Conservation (phyloP, 2,329 filamentous ascomycete species). For the Ceratocystis smalleyi region DNA sequence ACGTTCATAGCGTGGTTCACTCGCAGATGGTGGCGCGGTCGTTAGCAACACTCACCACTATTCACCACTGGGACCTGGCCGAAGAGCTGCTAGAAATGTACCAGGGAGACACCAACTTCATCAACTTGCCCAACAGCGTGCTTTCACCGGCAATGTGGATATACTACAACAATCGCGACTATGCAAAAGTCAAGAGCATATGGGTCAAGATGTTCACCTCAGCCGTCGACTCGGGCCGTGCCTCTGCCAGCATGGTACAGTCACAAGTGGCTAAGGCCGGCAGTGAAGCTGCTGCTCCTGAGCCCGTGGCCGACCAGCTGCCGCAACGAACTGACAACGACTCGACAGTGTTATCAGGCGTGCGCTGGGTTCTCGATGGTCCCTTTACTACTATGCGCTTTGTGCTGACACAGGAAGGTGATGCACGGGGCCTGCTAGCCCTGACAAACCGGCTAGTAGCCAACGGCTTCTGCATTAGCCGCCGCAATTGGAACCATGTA, state of each 20-base stretch:
- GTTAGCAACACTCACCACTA: constrained; percentile 24
- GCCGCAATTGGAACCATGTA: constrained; percentile 66
- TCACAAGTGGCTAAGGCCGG: constrained; percentile 27
- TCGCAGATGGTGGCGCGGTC: constrained; percentile 23
- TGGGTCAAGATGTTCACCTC: constrained; percentile 42
- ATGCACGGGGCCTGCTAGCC: constrained; percentile 33
- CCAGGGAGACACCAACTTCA: constrained; percentile 22
- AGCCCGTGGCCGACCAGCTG: constrained; percentile 11
- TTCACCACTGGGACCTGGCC: constrained; percentile 37
- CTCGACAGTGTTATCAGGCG: constrained; percentile 22
- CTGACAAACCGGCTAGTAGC: constrained; percentile 40
- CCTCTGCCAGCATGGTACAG: constrained; percentile 16
- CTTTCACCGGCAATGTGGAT: constrained; percentile 53
- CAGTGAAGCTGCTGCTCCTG: constrained; percentile 19
- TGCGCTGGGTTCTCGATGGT: constrained; percentile 37
- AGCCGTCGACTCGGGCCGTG: constrained; percentile 16
- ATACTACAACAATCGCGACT: constrained; percentile 41
- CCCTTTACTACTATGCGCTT: constrained; percentile 35
- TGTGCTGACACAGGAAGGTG: constrained; percentile 27
- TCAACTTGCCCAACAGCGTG: constrained; percentile 35
- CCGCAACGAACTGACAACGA: not conserved
- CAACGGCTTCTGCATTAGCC: constrained; percentile 59
- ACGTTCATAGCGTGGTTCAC: constrained; percentile 15
- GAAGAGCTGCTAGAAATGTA: constrained; percentile 42
- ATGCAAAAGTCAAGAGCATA: constrained; percentile 44